Evolutionary conservation across 768 basidiomycete species (phyloP).

Genomic region (Scleroderma bovista): DNA sequence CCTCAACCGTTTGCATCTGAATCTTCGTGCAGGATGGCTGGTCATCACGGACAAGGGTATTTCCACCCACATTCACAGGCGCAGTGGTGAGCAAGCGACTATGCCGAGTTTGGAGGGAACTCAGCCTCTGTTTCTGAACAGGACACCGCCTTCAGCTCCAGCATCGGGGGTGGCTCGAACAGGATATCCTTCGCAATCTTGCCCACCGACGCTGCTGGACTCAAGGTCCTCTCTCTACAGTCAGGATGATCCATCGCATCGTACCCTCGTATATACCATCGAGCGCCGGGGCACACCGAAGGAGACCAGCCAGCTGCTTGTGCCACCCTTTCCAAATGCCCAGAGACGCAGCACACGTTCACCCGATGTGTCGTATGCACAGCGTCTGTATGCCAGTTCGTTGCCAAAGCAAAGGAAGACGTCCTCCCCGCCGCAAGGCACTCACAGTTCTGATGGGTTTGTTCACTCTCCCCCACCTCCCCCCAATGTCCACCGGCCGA

Average conservation of each 20-base stretch:
- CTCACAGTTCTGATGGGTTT: background rate
- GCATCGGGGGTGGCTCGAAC: no score
- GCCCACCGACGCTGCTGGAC: background rate
- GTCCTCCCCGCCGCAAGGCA: background rate
- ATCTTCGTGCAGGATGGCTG: background rate
- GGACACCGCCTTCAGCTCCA: no score
- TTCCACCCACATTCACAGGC: background rate
- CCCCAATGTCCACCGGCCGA: background rate
- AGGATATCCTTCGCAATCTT: background rate
- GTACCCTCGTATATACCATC: background rate
- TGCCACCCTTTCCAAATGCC: background rate
- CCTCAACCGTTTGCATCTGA: background rate
- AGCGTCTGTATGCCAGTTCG: constrained; percentile 1
- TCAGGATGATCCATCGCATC: background rate
- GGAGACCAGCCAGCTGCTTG: background rate
- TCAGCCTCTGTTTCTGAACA: no score
- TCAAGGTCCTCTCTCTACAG: background rate
- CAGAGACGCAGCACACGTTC: background rate
- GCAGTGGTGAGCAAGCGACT: background rate
- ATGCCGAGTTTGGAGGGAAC: background rate
- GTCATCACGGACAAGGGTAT: background rate
- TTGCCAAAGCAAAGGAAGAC: background rate
- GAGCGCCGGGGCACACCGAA: background rate
- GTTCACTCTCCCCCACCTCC: background rate
- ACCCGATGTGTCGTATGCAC: background rate